Conservation (phyloP, 2,329 filamentous ascomycete genomes). For the Dactylellina parvicollis region DNA sequence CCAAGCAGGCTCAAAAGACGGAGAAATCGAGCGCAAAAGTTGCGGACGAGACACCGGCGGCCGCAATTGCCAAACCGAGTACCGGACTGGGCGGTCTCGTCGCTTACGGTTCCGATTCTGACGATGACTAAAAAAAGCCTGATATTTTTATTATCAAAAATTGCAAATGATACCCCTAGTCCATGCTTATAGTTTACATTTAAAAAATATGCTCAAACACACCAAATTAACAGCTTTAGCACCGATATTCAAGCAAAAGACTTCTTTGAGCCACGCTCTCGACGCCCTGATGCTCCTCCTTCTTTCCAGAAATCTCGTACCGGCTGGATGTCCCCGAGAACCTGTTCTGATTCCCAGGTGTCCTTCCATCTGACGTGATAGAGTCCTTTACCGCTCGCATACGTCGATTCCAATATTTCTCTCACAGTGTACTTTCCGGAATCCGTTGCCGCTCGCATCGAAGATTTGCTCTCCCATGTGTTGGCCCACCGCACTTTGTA, state of each 20-base stretch:
- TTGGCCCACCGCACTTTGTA: constrained; percentile 52
- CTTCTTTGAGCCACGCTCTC: constrained; percentile 17
- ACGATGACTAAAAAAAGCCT: constrained; percentile 36
- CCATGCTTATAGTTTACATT: neutral
- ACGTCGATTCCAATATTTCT: constrained; percentile 44
- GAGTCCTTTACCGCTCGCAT: constrained; percentile 39
- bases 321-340: constrained; percentile 39
- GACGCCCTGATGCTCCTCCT: constrained; percentile 14
- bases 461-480: constrained; percentile 51
- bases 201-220: constrained; percentile 4
- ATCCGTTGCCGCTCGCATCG: constrained; percentile 43
- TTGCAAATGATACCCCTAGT: constrained; percentile 7
- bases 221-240: neutral
- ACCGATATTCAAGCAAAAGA: constrained; percentile 35
- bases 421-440: constrained; percentile 50
- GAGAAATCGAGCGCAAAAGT: neutral
- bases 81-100: constrained; percentile 35
- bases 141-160: neutral
- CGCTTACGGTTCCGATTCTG: constrained; percentile 47
- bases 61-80: constrained; percentile 3
- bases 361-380: constrained; percentile 50
- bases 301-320: constrained; percentile 40
- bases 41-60: neutral
- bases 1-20: neutral
- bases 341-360: constrained; percentile 47